These are phyloP conservation scores for Lactarius hengduanensis DNA, from an alignment of 768 basidiomycete genomes.

Conservation along the genomic window DNA sequence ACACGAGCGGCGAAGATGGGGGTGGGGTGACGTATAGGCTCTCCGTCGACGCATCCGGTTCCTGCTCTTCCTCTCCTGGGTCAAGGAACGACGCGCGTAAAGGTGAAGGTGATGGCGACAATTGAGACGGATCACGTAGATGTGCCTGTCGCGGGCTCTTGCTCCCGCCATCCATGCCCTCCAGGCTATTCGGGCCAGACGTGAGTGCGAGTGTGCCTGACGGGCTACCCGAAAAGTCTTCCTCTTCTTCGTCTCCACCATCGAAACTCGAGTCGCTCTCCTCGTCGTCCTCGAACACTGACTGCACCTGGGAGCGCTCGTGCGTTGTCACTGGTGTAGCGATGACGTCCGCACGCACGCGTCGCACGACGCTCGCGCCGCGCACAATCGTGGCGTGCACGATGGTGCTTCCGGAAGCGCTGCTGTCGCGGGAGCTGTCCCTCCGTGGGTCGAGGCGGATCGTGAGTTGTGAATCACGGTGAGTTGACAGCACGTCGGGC, in stretches of 20 bases:
- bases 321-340: not conserved
- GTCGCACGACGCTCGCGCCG: slow-evolving; percentile 28
- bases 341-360: slow-evolving; percentile 25
- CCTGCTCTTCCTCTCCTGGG: not conserved
- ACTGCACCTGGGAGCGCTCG: not conserved
- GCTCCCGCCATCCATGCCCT: slow-evolving; percentile 10
- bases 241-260: slow-evolving; percentile 12
- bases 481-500: not conserved
- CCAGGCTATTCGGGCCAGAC: slow-evolving; percentile 26
- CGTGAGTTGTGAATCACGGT: slow-evolving; percentile 24
- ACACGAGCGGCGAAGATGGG: slow-evolving; percentile 2
- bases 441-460: slow-evolving; percentile 19
- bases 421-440: slow-evolving; percentile 25
- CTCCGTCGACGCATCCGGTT: not conserved
- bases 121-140: not conserved
- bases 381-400: slow-evolving; percentile 30
- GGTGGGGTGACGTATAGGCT: slow-evolving; percentile 8
- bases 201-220: slow-evolving; percentile 24
- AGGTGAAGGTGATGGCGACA: slow-evolving; percentile 22
- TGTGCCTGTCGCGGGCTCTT: slow-evolving; percentile 18
- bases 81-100: slow-evolving; percentile 21
- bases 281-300: slow-evolving; percentile 18
- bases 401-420: slow-evolving; percentile 24
- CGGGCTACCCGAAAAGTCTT: slow-evolving; percentile 11
- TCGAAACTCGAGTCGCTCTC: slow-evolving; percentile 21